Evolutionary conservation across 2,329 filamentous ascomycete species (phyloP).

Genomic region (Trichoderma citrinoviride): DNA sequence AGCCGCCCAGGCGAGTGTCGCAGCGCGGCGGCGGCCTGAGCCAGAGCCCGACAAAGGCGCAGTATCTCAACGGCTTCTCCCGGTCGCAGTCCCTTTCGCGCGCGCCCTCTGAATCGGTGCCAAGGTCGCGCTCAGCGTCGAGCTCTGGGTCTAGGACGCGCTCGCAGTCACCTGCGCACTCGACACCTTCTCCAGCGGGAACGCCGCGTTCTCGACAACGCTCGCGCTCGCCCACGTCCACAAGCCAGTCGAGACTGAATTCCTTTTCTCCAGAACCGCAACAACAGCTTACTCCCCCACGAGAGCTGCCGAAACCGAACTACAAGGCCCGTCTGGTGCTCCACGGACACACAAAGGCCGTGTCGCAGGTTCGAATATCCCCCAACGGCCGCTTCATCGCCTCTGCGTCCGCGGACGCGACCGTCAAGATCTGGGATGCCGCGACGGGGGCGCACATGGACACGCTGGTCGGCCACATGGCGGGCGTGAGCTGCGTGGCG

Average conservation of each 20-base stretch:
- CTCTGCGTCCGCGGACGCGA: slow-evolving; percentile 83
- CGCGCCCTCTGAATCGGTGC: slow-evolving; percentile 33
- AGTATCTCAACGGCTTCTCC: slow-evolving; percentile 20
- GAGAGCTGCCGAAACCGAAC: slow-evolving; percentile 57
- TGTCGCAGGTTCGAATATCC: slow-evolving; percentile 86
- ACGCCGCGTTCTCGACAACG: slow-evolving; percentile 31
- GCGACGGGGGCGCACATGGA: slow-evolving; percentile 75
- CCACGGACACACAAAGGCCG: slow-evolving; percentile 71
- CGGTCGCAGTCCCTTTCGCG: slow-evolving; percentile 24
- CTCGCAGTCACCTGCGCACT: slow-evolving; percentile 37
- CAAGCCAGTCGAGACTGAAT: slow-evolving; percentile 33
- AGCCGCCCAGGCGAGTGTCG: slow-evolving; percentile 13
- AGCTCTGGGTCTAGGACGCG: slow-evolving; percentile 39
- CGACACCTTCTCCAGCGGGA: slow-evolving; percentile 31
- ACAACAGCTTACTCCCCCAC: slow-evolving; percentile 38
- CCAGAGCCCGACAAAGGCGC: slow-evolving; percentile 28
- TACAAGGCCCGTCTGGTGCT: slow-evolving; percentile 71
- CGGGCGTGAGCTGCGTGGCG: slow-evolving; percentile 87
- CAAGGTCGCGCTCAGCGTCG: slow-evolving; percentile 35
- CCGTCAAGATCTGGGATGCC: slow-evolving; percentile 88
- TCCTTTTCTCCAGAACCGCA: slow-evolving; percentile 28
- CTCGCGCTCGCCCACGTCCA: slow-evolving; percentile 33
- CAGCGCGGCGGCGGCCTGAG: slow-evolving; percentile 24
- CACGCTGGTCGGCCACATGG: slow-evolving; percentile 88
- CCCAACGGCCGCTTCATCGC: slow-evolving; percentile 89